Conservation (phyloP, 139 green algal species). For the Volvox africanus region DNA sequence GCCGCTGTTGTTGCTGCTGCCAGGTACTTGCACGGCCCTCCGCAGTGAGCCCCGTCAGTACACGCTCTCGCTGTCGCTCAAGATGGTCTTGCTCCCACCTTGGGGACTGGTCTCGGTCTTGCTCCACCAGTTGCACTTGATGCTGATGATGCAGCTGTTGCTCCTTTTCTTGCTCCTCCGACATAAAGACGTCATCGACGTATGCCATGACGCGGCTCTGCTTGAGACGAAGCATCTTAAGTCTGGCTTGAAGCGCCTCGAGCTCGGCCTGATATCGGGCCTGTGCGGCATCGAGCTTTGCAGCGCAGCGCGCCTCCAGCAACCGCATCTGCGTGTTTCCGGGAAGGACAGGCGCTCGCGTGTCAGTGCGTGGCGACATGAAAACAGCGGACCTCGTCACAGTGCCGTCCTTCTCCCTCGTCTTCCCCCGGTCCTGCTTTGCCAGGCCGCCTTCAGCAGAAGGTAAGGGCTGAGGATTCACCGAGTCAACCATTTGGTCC, state of each 20-base stretch:
- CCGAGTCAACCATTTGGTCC: too few species aligned
- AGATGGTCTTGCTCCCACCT: neutral
- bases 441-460: too few species aligned
- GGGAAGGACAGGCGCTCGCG: too few species aligned
- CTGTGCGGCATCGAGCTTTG: neutral
- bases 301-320: conserved; percentile 17
- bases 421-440: too few species aligned
- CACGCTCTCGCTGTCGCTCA: too few species aligned
- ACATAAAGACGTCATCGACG: conserved; percentile 1
- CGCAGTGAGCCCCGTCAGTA: too few species aligned
- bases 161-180: neutral
- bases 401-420: too few species aligned
- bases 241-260: conserved; percentile 5
- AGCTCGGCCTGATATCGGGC: neutral
- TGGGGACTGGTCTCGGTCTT: neutral
- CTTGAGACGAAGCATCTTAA: conserved; percentile 39
- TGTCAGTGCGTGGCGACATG: too few species aligned
- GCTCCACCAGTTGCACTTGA: neutral
- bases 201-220: conserved; percentile 37
- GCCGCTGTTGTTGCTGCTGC: neutral
- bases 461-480: too few species aligned
- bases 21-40: neutral
- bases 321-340: neutral
- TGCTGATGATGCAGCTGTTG: neutral
- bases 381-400: too few species aligned